Evolutionary conservation across 192 early-diverging fungal genomes (phyloP).

Genomic region (Backusella westeae): DNA sequence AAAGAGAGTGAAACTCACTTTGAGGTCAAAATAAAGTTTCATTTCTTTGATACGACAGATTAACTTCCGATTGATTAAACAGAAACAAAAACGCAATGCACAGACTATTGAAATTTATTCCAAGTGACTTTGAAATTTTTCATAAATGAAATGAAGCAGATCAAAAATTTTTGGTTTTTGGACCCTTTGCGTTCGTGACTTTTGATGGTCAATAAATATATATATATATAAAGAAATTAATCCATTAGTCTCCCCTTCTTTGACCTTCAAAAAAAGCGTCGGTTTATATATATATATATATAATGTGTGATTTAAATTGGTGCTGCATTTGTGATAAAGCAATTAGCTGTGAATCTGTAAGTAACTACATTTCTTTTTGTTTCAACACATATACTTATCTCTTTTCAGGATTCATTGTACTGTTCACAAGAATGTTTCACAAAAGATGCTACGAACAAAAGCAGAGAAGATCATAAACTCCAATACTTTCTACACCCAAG

Average conservation of each 20-base stretch:
- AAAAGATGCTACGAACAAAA: conserved; percentile 2
- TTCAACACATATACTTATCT: background rate
- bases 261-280: background rate
- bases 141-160: background rate
- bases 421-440: conserved; percentile 4
- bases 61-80: background rate
- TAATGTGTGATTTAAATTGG: background rate
- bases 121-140: background rate
- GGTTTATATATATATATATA: background rate
- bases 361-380: background rate
- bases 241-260: background rate
- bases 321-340: background rate
- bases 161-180: background rate
- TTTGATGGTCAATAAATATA: background rate
- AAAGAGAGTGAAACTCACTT: background rate
- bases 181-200: background rate
- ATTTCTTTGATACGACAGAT: background rate
- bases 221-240: background rate
- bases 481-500: background rate
- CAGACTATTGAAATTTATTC: background rate
- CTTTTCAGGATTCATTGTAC: background rate
- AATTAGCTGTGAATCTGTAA: background rate
- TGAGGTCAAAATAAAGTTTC: background rate
- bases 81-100: background rate
- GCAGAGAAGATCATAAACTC: background rate